A percentile compares a stretch with the other conserved stretches of the same genome.
Evolutionary conservation across 305 asterid species (phyloP).

Genomic region (Fraxinus sp.): DNA sequence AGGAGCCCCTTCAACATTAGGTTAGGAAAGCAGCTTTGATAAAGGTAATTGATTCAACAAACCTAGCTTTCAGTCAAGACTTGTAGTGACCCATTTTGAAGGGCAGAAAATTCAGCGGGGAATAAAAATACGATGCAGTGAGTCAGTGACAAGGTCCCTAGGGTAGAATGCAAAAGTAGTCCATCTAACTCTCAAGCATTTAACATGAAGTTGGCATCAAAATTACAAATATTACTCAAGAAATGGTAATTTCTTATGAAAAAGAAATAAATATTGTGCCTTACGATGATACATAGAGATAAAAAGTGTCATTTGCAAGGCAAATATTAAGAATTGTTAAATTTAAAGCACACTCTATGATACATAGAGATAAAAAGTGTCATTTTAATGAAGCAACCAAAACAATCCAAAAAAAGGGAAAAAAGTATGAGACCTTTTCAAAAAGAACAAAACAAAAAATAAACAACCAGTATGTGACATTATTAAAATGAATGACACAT

Average conservation of each 20-base stretch:
- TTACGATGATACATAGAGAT: neutral
- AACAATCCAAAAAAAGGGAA: neutral
- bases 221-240: neutral
- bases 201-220: neutral
- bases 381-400: neutral
- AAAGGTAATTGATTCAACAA: neutral
- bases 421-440: neutral
- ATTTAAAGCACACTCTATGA: neutral
- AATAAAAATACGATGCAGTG: neutral
- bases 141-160: neutral
- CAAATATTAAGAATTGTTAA: too few species aligned
- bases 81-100: neutral
- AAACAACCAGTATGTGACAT: neutral
- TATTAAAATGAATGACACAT: neutral
- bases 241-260: neutral
- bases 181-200: neutral
- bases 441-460: neutral
- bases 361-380: neutral
- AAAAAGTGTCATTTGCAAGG: neutral
- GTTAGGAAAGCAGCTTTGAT: neutral
- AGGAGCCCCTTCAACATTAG: neutral
- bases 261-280: neutral
- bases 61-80: neutral
- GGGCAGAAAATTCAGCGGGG: neutral
- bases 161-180: neutral